Evolutionary conservation across 169 alveolate species (phyloP), one percentile per base, ranked within the genome.

Genomic region (Babesia microti): DNA sequence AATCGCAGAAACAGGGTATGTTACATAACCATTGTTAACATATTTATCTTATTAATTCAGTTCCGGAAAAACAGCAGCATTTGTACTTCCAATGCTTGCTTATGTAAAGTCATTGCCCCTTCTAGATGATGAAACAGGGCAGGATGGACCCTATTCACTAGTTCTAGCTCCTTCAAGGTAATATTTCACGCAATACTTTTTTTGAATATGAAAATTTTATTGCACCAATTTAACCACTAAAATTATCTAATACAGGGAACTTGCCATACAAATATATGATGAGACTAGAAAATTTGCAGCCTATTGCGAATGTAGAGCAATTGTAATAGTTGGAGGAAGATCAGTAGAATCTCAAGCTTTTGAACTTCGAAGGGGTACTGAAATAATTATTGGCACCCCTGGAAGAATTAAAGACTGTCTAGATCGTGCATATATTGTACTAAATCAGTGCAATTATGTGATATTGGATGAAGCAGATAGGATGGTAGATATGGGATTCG

Each of bases 401-500:
- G 99, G 99, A 11, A 85, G 99, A 48, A 68, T 95, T 42, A 84
- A 86, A 36, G 97, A 95, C 54, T 88, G 92, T 45, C 75, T 95
- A 44, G 91, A 88, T 53, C 75, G 87, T 49, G 84, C 93, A 15
- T 75, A 74, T 51, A 81, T 95, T 1, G 95, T 87, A 6, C 61
- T 95, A 27, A 83, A 85, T 15, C 91, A 91, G 55, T 91, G 97
- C 59, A 80, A 82, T 50, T 93, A 87, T 65, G 91, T 92, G 14
- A 84, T 92, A 7, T 67, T 95, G 14, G 99, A 95, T 71, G 99
- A 95, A 57, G 99, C 98, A 3, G 99, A 95, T 66, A 47, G 92
- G 12, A 91, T 93, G 98, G 83, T 95, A 41, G 98, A 93, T 61
- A 70, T 91, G 89, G 98, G 97, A 23, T 89, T 92, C 68, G 98